phyloP scores from a whole-genome alignment of 2,329 filamentous ascomycete species.

The Chaetomium sp. region DNA sequence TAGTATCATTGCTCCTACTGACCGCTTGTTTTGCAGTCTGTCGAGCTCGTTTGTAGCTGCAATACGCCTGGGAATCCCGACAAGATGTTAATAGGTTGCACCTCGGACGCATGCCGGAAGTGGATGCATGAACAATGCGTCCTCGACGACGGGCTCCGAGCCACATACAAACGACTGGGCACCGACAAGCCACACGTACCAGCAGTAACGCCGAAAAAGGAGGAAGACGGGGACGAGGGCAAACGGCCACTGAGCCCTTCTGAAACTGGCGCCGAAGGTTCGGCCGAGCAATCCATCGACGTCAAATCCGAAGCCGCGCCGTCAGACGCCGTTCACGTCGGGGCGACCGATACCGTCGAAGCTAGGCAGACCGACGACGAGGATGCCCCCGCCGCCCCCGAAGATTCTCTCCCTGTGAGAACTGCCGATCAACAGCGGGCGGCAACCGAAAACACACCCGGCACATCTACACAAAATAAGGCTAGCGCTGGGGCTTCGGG shows the following conservation, averaged over 20 bases:
- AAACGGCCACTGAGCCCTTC: slow-evolving; percentile 46
- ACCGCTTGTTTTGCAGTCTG: slow-evolving; percentile 33
- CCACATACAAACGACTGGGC: slow-evolving; percentile 45
- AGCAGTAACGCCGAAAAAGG: slow-evolving; percentile 31
- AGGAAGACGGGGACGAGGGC: slow-evolving; percentile 36
- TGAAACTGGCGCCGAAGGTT: slow-evolving; percentile 44
- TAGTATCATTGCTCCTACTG: neutral
- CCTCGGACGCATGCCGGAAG: slow-evolving; percentile 45
- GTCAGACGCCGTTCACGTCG: slow-evolving; percentile 30
- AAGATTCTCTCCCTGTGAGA: slow-evolving; percentile 19
- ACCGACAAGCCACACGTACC: slow-evolving; percentile 43
- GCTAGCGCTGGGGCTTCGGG: slow-evolving; percentile 24
- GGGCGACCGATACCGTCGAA: slow-evolving; percentile 31
- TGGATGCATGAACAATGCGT: slow-evolving; percentile 62
- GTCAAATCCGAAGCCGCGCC: slow-evolving; percentile 42
- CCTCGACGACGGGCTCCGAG: slow-evolving; percentile 46
- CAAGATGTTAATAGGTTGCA: slow-evolving; percentile 52
- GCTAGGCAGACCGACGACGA: slow-evolving; percentile 30
- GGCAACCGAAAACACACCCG: slow-evolving; percentile 23
- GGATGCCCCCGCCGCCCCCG: slow-evolving; percentile 19
- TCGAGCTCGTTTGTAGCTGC: slow-evolving; percentile 53
- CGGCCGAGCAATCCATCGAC: slow-evolving; percentile 45
- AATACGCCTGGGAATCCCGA: slow-evolving; percentile 56
- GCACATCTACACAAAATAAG: slow-evolving; percentile 18
- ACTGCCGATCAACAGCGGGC: slow-evolving; percentile 18